Evolutionary conservation across 2,329 filamentous ascomycete genomes (phyloP), one percentile per base, ranked within the genome.

Genomic region (Diaporthe capsici): DNA sequence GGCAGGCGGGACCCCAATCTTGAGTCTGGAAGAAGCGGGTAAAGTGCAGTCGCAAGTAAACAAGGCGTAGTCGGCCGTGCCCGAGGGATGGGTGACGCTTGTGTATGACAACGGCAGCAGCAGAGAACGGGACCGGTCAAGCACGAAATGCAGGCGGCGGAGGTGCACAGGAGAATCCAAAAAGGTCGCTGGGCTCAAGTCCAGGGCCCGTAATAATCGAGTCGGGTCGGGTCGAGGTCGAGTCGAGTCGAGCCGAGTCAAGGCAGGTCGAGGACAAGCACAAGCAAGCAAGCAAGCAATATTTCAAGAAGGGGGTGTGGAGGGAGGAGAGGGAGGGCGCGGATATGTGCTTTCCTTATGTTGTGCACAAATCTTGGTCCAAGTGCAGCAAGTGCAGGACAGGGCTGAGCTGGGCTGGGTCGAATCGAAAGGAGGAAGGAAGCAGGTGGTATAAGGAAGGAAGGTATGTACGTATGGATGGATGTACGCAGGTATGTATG

Each of bases 301-400:
- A 39, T 71, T 60, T 57, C 71, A 73, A 55, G 44, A 31, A 67
- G 47, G 71, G 65, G 65, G 47, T 39, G 31, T 60, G 65, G 44
- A 51, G 31, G 49, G 20, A 53, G 22, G 15, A 42, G 65, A 70
- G 63, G 57, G 63, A 47, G 44, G 63, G 44, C 22, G 63, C 49
- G 47, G 47, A 53, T 53, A 55, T 51, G 63, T 68, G 65, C 47
- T 49, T 55, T 68, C 65, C 65, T 68, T 70, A 70, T 42, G 65
- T 70, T n/a, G 34, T 70, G 65, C 65, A 70, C 34, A 22, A 70
- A 34, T 42, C 65, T 55, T 70, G 65, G 65, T 34, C 49, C 65
- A 10, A 28, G 65, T 55, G 5, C 49, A 51, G 47, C 9, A 67
- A 17, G 58, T 20, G 22, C n/a, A 63, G 58, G 37, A 34, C 34